These are phyloP conservation scores for Penicillium sclerotiorum DNA, from an alignment of 2,329 filamentous ascomycete genomes.

Conservation along the genomic window DNA sequence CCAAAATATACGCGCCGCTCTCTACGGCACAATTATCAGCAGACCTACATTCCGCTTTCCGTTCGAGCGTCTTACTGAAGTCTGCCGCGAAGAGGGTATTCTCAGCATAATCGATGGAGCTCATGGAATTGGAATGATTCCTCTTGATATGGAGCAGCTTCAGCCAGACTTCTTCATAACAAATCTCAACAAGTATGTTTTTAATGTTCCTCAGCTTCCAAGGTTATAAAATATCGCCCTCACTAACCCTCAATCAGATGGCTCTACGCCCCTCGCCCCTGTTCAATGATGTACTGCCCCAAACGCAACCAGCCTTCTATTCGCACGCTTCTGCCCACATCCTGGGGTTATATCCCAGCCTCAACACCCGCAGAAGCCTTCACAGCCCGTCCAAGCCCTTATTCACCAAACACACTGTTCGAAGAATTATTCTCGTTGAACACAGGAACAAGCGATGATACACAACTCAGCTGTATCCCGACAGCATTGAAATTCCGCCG, in stretches of 20 bases:
- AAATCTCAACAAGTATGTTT: slow-evolving; percentile 78
- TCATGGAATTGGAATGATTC: slow-evolving; percentile 79
- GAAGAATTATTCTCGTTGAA: slow-evolving; percentile 74
- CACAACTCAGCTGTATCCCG: slow-evolving; percentile 71
- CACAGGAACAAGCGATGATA: slow-evolving; percentile 74
- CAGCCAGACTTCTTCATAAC: slow-evolving; percentile 84
- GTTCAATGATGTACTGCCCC: slow-evolving; percentile 79
- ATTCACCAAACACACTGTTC: no score
- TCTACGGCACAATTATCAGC: slow-evolving; percentile 81
- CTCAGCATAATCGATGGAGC: slow-evolving; percentile 81
- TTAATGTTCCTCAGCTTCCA: no score
- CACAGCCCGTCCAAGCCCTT: no score
- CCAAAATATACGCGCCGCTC: slow-evolving; percentile 65
- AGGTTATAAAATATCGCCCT: neutral
- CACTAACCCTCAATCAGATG: slow-evolving; percentile 55
- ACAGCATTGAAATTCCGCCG: slow-evolving; percentile 72
- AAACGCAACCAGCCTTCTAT: slow-evolving; percentile 74
- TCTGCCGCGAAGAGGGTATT: slow-evolving; percentile 68
- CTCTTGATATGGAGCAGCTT: slow-evolving; percentile 65
- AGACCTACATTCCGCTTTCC: slow-evolving; percentile 79
- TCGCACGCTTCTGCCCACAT: slow-evolving; percentile 74
- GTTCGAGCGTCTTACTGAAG: slow-evolving; percentile 66
- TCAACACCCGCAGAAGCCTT: neutral
- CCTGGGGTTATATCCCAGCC: slow-evolving; percentile 69
- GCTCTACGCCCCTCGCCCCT: slow-evolving; percentile 78